A percentile compares a stretch with the other conserved stretches of the same genome.
Evolutionary conservation across 495 filamentous ascomycete species (phyloP).

Genomic region (Hypoxylon intermedium): DNA sequence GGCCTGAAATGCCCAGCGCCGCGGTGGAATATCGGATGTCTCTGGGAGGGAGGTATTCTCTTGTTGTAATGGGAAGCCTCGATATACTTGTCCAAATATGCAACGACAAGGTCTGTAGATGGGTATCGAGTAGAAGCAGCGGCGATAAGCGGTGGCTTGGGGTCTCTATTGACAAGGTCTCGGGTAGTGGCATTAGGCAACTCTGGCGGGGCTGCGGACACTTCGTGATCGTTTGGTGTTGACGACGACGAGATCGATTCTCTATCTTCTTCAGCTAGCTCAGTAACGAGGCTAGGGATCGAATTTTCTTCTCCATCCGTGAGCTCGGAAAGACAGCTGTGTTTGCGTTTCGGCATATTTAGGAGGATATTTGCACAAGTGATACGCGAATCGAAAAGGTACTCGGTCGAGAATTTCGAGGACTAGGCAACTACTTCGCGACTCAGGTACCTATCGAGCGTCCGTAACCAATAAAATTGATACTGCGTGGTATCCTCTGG

Average conservation of each 20-base stretch:
- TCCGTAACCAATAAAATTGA: too few relatives aligned
- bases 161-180: neutral
- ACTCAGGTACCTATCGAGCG: too few relatives aligned
- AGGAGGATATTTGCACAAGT: neutral
- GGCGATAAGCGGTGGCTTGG: neutral
- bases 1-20: neutral
- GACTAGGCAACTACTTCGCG: too few relatives aligned
- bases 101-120: conserved; percentile 1
- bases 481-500: too few relatives aligned
- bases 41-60: neutral
- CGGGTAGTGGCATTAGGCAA: neutral
- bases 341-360: neutral
- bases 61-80: neutral
- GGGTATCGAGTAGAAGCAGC: neutral
- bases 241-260: too few relatives aligned
- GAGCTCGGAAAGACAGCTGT: too few relatives aligned
- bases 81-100: conserved; percentile 15
- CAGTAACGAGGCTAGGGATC: neutral
- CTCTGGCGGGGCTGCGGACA: neutral
- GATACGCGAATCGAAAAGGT: neutral
- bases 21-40: conserved; percentile 4
- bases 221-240: too few relatives aligned
- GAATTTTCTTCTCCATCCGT: too few relatives aligned
- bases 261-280: too few relatives aligned
- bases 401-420: neutral